phyloP scores from a whole-genome alignment of 768 basidiomycete genomes.

The Hygrocybe coccinea region DNA sequence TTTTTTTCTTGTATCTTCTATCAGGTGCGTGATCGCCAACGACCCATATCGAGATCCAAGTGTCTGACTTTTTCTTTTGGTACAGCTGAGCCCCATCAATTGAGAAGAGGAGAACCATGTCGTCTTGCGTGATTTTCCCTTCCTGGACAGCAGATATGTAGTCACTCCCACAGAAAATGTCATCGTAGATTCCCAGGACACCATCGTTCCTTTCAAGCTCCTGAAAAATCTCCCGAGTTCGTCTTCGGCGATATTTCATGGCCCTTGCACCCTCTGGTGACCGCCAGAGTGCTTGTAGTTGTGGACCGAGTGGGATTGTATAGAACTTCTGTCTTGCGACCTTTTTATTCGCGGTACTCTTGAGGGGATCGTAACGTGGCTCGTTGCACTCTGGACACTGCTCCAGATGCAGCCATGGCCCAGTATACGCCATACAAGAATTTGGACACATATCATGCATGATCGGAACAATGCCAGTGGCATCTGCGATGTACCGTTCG shows the following conservation, averaged over 20 bases:
- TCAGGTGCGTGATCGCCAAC: conserved; percentile 29
- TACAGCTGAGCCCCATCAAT: conserved; percentile 42
- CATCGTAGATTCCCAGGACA: conserved; percentile 19
- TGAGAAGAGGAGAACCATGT: conserved; percentile 34
- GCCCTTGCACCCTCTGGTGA: conserved; percentile 19
- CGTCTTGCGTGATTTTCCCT: conserved; percentile 21
- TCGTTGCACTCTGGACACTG: conserved; percentile 24
- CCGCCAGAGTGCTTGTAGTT: conserved; percentile 34
- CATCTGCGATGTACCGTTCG: conserved; percentile 19
- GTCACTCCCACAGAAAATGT: conserved; percentile 29
- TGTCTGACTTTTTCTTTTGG: conserved; percentile 29
- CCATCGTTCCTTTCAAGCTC: conserved; percentile 9
- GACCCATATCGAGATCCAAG: conserved; percentile 36
- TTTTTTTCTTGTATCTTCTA: conserved; percentile 28
- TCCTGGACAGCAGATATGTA: conserved; percentile 22
- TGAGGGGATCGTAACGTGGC: conserved; percentile 20
- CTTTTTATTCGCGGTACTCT: conserved; percentile 10
- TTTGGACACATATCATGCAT: conserved; percentile 40
- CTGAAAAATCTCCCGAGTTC: conserved; percentile 20
- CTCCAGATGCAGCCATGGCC: conserved; percentile 10
- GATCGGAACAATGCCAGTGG: conserved; percentile 34
- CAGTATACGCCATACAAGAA: conserved; percentile 23
- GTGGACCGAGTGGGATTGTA: conserved; percentile 38
- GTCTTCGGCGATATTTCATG: conserved; percentile 25
- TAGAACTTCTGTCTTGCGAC: conserved; percentile 26